Evolutionary conservation across 768 basidiomycete genomes (phyloP), one percentile per base, ranked within the genome.

Genomic region (Suillus decipiens): DNA sequence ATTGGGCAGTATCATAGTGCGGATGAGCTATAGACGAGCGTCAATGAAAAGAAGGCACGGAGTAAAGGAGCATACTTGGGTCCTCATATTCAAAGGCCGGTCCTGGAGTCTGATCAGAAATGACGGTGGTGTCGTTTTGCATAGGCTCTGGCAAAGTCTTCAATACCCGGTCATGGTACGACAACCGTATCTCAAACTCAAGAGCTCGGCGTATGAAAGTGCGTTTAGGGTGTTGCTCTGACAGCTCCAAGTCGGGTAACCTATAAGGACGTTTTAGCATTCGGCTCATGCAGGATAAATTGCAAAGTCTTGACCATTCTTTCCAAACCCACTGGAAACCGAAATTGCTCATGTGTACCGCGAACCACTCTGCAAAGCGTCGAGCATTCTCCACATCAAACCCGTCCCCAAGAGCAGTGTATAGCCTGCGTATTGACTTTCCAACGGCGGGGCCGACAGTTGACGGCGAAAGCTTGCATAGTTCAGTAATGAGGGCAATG

Each of bases 291-390:
- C 10, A 61, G 5, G 15, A 39, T 12, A 33, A 61, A 1, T 22
- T 15, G 2, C 43, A 51, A 41, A 31, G 17, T 6, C 77, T 88
- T 51, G 59, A 95, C 96, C 97, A 99, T 83, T 99, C 97, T 71
- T 94, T 96, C 97, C 97, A 99, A 15, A 97, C 94, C 97, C 97
- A 99, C 70, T 90, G 88, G 77, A 98, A 99, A 31, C 89, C 90
- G 74, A 98, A 99, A 77, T 99, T 99, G 67, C 93, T 96, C 88
- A 99, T 90, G 70, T 99, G 97, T 2, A 92, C 82, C 2, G 93
- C 84, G 68, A 99, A 97, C 97, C 97, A 99, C 64, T 98, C 95
- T 0, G 92, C 88, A 63, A 95, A 92, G 36, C 93, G 82, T 55
- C 89, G 84, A 1, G 89, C 81, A 59, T 93, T 79, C 64, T 96